Evolutionary conservation across 2,329 filamentous ascomycete species (phyloP), one percentile per base, ranked within the genome.

Genomic region (Hirsutella minnesotensis): DNA sequence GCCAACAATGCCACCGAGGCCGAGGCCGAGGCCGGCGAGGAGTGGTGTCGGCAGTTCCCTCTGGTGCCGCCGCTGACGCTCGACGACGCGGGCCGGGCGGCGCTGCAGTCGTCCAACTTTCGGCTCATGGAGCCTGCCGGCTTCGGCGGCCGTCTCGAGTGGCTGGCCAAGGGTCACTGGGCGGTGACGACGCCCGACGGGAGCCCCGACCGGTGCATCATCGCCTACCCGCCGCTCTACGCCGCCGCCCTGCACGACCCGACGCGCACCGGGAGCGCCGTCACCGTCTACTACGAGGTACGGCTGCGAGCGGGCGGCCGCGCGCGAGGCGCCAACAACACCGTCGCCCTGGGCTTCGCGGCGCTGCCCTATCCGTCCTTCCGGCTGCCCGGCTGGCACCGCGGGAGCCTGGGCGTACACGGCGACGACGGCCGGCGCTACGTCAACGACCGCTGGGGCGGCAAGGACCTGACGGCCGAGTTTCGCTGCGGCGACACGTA

Each of bases 301-400:
- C 68, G 68, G 41, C 66, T 86, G 27, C 61, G 65, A 3, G 53
- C 58, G 16, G 62, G 72, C 43, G 67, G 68, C 19, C 51, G 51
- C n/a, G n/a, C n/a, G n/a, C n/a, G n/a, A n/a, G n/a, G n/a, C n/a
- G n/a, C n/a, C 4, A 69, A 73, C 44, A 61, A 71, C 41, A 64
- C 62, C 33, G 64, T 89, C 1, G 82, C 79, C 0, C 56, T 90
- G 9, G 86, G 86, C 9, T 87, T 79, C 58, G 65, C 74, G 0
- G 84, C 83, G 1, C 74, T 82, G 39, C 86, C 86, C 8, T 90
- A 88, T 55, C 86, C 86, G 7, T 69, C 73, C 0, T 90, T 86
- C 66, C 74, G 86, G 8, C 72, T 89, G 46, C 86, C 86, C 0
- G 86, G 86, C 2, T 90, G 85, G 86, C 82, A 92, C 56, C 73